Evolutionary conservation across 2,329 filamentous ascomycete genomes (phyloP).

Genomic region (Chrysosporium queenslandicum): DNA sequence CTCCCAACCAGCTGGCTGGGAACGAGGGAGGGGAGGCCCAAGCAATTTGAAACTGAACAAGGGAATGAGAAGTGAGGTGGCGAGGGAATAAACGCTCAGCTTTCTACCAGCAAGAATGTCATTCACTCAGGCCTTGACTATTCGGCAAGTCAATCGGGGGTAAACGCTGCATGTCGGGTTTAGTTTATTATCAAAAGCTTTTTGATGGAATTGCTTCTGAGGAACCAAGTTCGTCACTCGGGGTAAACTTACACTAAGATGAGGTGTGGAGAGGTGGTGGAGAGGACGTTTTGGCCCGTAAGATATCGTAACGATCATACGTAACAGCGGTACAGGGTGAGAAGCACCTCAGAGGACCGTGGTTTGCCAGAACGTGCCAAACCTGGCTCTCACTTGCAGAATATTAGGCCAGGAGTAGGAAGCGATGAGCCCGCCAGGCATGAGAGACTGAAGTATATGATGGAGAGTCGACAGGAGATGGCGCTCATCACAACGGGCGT

Average conservation of each 20-base stretch:
- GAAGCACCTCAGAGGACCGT: background rate
- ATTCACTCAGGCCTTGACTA: background rate
- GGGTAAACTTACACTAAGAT: constrained; percentile 11
- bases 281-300: constrained; percentile 2
- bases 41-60: constrained; percentile 6
- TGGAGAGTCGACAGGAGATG: background rate
- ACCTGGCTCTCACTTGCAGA: background rate
- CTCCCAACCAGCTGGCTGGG: constrained; percentile 5
- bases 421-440: no score
- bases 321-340: background rate
- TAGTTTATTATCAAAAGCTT: background rate
- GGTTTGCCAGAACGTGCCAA: background rate
- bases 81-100: background rate
- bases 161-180: background rate
- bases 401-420: background rate
- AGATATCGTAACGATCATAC: background rate
- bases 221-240: constrained; percentile 9
- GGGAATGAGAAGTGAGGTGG: constrained; percentile 5
- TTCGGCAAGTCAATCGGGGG: background rate
- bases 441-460: no score
- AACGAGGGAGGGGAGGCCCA: constrained; percentile 4
- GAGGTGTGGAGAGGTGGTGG: constrained; percentile 5
- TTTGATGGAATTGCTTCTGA: constrained; percentile 3
- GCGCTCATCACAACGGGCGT: background rate
- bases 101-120: background rate